Evolutionary conservation across 2,329 filamentous ascomycete genomes (phyloP), one percentile per base, ranked within the genome.

Genomic region (Colletotrichum brevisporum): DNA sequence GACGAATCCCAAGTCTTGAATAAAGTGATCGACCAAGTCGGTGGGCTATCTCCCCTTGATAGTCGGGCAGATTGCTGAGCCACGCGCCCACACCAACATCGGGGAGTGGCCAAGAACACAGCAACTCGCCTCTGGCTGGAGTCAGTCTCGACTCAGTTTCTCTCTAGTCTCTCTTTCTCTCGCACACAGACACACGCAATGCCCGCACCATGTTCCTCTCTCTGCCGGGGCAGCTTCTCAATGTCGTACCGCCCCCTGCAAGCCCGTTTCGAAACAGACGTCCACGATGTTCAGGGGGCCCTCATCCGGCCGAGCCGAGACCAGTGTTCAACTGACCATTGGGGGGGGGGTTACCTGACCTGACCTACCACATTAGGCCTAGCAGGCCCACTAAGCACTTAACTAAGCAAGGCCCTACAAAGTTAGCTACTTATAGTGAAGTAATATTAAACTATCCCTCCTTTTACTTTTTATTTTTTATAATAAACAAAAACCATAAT

Each of bases 231-330:
- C 54, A 56, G 53, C 61, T 36, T 54, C 43, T 66, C 55, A 54
- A 60, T 65, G 50, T 69, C 54, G 54, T 41, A 45, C 43, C 13
- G 27, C 55, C 51, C 62, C 62, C 52, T 60, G 66, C 50, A 66
- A 27, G 13, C 31, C 26, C 56, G 66, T 69, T 69, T 69, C 66
- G 66, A 69, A 69, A 69, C 66, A 61, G 50, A 13, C 50, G 15
- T 50, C 21, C 6, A 36, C 18, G 58, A 41, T 10, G 43, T 16
- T 27, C 56, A 18, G 43, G 51, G 43, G 48, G 18, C 15, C 27
- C n/a, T 27, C 18, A 24, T 24, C 21, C 21, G 21, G 21, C 21
- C 21, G 66, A 47, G 66, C 66, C 66, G n/a, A n/a, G n/a, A n/a
- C n/a, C n/a, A n/a, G n/a, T n/a, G n/a, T n/a, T n/a, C n/a, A n/a